Evolutionary conservation across 2,329 filamentous ascomycete genomes (phyloP), one percentile per base, ranked within the genome.

Genomic region (Coniochaeta sp.): DNA sequence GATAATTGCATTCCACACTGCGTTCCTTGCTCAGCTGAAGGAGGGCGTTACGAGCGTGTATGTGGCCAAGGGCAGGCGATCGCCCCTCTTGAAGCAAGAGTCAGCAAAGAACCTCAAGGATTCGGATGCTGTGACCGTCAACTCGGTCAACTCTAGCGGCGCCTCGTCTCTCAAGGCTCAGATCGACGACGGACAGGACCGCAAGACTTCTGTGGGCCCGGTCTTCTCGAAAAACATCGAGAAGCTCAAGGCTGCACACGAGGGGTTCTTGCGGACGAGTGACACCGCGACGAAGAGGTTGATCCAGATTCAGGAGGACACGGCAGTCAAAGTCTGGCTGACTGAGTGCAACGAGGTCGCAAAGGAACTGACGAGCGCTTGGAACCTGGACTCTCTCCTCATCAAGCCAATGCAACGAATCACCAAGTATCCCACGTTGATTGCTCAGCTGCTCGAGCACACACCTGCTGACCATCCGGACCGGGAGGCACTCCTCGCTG

Each of bases 321-420:
- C 77, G 10, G 78, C 81, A 58, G 86, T 76, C 65, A 85, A 71
- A 76, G 86, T 95, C 49, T 99, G 94, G 94, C 76, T 97, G 48
- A 86, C 86, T 53, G 92, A 96, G 67, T 99, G 94, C 69, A 91
- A 94, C 62, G 85, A 90, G 60, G 91, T 92, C 62, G 91, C 92
- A 12, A 88, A 90, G 60, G 94, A 96, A 65, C 78, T 99, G 56
- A 99, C 94, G 0, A 83, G 85, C 24, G 92, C 94, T 0, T 99
- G 94, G 94, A 89, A 95, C 67, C 70, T 99, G 55, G 91, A 96
- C 67, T 95, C 94, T 0, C 76, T 99, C n/a, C 79, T 99, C 18
- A 92, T 99, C 64, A 99, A 99, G 68, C 94, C 94, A 1, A 91
- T 95, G 67, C 94, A 99, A 69, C 83, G 94, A 47, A 86, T 97